Percentiles rank a stretch among this genome's conserved stretches.
Evolutionary conservation across 495 filamentous ascomycete species (phyloP).

Genomic region (Entonaema liquescens): DNA sequence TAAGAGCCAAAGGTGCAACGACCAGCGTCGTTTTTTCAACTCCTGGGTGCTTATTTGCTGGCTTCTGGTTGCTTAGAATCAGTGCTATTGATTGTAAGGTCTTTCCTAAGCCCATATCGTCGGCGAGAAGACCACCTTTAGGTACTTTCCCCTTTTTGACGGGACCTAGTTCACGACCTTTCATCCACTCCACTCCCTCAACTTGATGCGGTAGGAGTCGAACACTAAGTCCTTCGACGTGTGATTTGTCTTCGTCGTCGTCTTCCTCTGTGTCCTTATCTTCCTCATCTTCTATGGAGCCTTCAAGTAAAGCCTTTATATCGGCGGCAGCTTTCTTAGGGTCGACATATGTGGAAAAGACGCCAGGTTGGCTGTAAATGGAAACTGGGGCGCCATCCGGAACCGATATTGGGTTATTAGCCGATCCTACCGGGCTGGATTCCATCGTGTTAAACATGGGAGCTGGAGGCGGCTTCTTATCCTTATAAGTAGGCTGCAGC

Average conservation of each 20-base stretch:
- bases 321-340: constrained; percentile 79
- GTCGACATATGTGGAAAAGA: constrained; percentile 77
- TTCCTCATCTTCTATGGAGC: constrained; percentile 85
- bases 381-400: constrained; percentile 39
- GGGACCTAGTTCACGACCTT: constrained; percentile 81
- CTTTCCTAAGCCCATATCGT: constrained; percentile 89
- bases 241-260: constrained; percentile 57
- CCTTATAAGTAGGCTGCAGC: constrained; percentile 48
- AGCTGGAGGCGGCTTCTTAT: constrained; percentile 45
- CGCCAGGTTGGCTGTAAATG: constrained; percentile 53
- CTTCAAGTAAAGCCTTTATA: constrained; percentile 87
- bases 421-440: constrained; percentile 29
- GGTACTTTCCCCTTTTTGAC: constrained; percentile 80
- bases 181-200: constrained; percentile 93
- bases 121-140: constrained; percentile 86
- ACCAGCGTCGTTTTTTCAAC: constrained; percentile 85
- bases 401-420: constrained; percentile 41
- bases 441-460: constrained; percentile 52
- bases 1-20: constrained; percentile 92
- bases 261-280: constrained; percentile 60
- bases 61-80: constrained; percentile 82
- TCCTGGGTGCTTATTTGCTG: constrained; percentile 65
- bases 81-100: constrained; percentile 84
- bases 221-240: constrained; percentile 78
- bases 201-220: constrained; percentile 91